A percentile compares a stretch with the other conserved stretches of the same genome.
Evolutionary conservation across 192 early-diverging fungal species (phyloP).

Genomic region (Coemansia sp.): DNA sequence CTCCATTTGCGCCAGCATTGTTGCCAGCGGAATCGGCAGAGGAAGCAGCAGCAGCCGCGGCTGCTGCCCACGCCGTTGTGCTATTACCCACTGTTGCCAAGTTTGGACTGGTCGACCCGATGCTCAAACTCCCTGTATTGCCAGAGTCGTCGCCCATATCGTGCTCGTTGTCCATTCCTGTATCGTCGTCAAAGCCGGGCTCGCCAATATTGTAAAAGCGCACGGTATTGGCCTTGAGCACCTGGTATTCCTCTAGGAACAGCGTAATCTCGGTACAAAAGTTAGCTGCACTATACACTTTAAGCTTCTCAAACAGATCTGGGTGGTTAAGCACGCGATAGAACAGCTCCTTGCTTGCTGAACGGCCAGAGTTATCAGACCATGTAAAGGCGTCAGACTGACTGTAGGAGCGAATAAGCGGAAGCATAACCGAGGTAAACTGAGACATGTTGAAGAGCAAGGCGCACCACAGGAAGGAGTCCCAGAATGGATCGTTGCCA

Average conservation of each 20-base stretch:
- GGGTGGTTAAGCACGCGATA: slow-evolving; percentile 54
- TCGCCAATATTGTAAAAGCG: slow-evolving; percentile 56
- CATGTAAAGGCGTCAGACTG: slow-evolving; percentile 47
- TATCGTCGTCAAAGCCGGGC: slow-evolving; percentile 45
- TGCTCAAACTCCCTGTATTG: neutral
- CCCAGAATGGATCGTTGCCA: slow-evolving; percentile 50
- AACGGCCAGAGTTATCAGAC: slow-evolving; percentile 36
- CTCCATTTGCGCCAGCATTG: neutral
- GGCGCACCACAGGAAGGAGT: slow-evolving; percentile 50
- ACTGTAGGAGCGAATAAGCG: slow-evolving; percentile 48
- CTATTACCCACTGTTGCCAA: slow-evolving; percentile 16
- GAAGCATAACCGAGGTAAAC: slow-evolving; percentile 49
- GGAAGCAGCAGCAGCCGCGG: neutral
- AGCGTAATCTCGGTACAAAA: slow-evolving; percentile 53
- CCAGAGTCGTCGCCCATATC: slow-evolving; percentile 7
- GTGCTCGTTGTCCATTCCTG: slow-evolving; percentile 15
- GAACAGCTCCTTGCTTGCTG: slow-evolving; percentile 48
- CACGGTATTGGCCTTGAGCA: slow-evolving; percentile 54
- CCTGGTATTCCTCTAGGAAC: slow-evolving; percentile 57
- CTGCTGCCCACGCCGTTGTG: slow-evolving; percentile 17
- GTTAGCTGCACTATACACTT: slow-evolving; percentile 51
- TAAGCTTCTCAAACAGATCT: slow-evolving; percentile 50
- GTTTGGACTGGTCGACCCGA: slow-evolving; percentile 22
- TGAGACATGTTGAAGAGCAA: slow-evolving; percentile 54
- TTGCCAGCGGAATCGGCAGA: neutral